Percentiles rank a stretch among this genome's conserved stretches.
These are phyloP conservation scores for Coleophoma eucalyptorum DNA, from an alignment of 2,329 filamentous ascomycete genomes.

Conservation along the genomic window DNA sequence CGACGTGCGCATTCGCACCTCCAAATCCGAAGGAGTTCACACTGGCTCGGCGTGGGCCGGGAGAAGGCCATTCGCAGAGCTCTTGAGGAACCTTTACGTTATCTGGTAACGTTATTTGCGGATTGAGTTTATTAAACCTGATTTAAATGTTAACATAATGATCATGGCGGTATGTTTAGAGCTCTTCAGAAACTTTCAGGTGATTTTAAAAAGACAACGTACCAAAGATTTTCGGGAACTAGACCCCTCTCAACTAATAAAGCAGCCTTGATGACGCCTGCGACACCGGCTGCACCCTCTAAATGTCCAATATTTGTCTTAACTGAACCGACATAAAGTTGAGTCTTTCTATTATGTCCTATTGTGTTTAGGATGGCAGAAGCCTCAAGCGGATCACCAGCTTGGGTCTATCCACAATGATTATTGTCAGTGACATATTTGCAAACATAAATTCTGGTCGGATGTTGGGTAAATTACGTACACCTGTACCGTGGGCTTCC, in stretches of 20 bases:
- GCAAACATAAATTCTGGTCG: constrained; percentile 10
- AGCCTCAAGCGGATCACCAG: constrained; percentile 13
- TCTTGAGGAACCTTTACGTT: constrained; percentile 24
- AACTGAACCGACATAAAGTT: not conserved
- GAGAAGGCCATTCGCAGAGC: constrained; percentile 6
- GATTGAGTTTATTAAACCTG: constrained; percentile 10
- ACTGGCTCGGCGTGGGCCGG: constrained; percentile 6
- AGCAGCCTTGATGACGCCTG: constrained; percentile 17
- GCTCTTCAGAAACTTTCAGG: no score
- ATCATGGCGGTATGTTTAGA: no score
- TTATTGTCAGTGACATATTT: constrained; percentile 3
- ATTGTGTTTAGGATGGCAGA: not conserved
- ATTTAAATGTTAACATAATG: no score
- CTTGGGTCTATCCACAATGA: constrained; percentile 16
- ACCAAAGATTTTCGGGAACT: constrained; percentile 20
- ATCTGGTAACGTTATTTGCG: constrained; percentile 22
- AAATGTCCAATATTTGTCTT: constrained; percentile 17
- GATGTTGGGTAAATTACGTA: constrained; percentile 8
- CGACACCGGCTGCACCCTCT: constrained; percentile 19
- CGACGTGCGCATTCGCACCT: constrained; percentile 14
- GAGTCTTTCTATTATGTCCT: not conserved
- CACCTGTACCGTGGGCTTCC: constrained; percentile 17
- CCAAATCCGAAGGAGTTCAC: constrained; percentile 21
- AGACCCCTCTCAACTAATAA: constrained; percentile 23
- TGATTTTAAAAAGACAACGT: no score